Conservation (phyloP, 2,329 filamentous ascomycete species). For the Furcasterigmium furcatum region DNA sequence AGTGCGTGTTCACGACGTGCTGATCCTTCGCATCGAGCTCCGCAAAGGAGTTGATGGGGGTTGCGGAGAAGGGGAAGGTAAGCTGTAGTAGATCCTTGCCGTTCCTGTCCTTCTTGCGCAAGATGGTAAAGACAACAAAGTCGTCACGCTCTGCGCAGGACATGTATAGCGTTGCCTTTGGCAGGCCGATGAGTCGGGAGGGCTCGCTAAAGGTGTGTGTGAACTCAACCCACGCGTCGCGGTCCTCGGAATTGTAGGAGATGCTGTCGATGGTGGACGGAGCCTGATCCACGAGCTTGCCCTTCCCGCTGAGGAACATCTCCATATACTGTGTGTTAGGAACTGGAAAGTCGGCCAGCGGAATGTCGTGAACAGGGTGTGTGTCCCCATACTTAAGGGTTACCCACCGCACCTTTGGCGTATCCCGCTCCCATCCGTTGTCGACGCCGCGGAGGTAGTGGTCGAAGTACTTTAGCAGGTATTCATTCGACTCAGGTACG, state of each 20-base stretch:
- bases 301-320: slow-evolving; percentile 22
- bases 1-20: slow-evolving; percentile 33
- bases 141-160: slow-evolving; percentile 37
- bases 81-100: slow-evolving; percentile 38
- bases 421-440: slow-evolving; percentile 45
- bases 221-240: slow-evolving; percentile 24
- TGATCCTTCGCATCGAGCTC: slow-evolving; percentile 29
- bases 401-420: slow-evolving; percentile 38
- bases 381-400: slow-evolving; percentile 30
- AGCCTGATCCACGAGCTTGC: slow-evolving; percentile 2
- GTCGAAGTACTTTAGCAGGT: slow-evolving; percentile 18
- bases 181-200: slow-evolving; percentile 37
- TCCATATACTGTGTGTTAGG: slow-evolving; percentile 27
- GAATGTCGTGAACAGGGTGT: slow-evolving; percentile 25
- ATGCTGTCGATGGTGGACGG: slow-evolving; percentile 3
- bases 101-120: slow-evolving; percentile 38
- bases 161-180: slow-evolving; percentile 44
- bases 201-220: slow-evolving; percentile 32
- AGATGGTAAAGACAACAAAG: slow-evolving; percentile 37
- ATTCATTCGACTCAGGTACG: slow-evolving; percentile 24
- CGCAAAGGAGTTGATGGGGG: slow-evolving; percentile 19
- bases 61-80: slow-evolving; percentile 32
- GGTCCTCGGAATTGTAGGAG: slow-evolving; percentile 27
- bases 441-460: slow-evolving; percentile 34
- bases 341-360: slow-evolving; percentile 27